Conservation (phyloP, 2,329 filamentous ascomycete genomes). For the Claviceps paspali region DNA sequence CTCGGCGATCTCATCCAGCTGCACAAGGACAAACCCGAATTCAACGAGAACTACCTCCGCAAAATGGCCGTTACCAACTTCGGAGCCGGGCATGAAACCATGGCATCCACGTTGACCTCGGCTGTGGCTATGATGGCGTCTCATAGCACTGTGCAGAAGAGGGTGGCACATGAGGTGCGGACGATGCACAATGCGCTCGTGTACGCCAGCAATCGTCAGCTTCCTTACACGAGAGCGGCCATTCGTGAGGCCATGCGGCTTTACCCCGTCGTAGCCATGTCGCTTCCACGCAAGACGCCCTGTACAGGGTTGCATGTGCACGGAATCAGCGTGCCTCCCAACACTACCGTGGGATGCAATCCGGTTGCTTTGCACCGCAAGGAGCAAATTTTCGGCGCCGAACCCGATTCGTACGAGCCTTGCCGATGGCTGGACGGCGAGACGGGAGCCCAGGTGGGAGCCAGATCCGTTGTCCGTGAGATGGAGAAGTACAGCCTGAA, state of each 20-base stretch:
- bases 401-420: constrained; percentile 28
- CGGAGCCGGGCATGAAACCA: constrained; percentile 39
- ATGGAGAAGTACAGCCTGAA: constrained; percentile 35
- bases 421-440: constrained; percentile 30
- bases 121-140: constrained; percentile 31
- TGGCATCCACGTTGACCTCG: constrained; percentile 36
- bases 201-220: not conserved
- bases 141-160: constrained; percentile 17
- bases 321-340: constrained; percentile 24
- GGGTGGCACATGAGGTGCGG: constrained; percentile 20
- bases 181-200: constrained; percentile 5
- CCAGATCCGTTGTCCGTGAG: constrained; percentile 10
- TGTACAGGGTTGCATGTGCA: constrained; percentile 21
- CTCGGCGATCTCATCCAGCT: constrained; percentile 31
- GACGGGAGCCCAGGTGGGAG: constrained; percentile 6
- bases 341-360: constrained; percentile 35
- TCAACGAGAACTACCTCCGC: constrained; percentile 31
- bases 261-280: constrained; percentile 36
- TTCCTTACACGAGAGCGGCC: constrained; percentile 20
- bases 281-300: constrained; percentile 31
- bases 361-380: constrained; percentile 35
- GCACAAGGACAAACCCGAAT: constrained; percentile 28
- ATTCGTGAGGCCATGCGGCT: constrained; percentile 37
- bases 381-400: constrained; percentile 29
- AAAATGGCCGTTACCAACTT: constrained; percentile 40